Evolutionary conservation across 208 protist species (phyloP).

Genomic region (Leishmania major): DNA sequence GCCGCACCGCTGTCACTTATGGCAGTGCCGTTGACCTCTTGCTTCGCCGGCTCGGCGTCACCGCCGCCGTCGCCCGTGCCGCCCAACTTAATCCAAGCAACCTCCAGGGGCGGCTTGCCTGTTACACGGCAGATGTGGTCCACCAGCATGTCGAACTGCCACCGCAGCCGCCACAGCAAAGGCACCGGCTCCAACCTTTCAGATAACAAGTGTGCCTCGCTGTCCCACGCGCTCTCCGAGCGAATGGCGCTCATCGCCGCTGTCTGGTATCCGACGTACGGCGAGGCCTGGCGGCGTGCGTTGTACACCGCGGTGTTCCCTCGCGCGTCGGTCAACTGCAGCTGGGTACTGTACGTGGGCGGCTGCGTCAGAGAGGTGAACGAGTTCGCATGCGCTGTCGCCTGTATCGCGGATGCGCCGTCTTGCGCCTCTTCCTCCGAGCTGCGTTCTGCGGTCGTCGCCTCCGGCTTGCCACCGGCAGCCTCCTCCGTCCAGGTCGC

Average conservation of each 20-base stretch:
- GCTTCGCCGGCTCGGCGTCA: not conserved
- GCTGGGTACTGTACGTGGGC: constrained; percentile 21
- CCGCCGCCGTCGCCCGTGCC: constrained; percentile 4
- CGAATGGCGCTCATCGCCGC: constrained; percentile 52
- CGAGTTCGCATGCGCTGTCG: not conserved
- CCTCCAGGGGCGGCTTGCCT: constrained; percentile 24
- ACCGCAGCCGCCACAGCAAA: constrained; percentile 75
- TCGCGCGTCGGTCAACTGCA: constrained; percentile 21
- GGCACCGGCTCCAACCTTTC: constrained; percentile 37
- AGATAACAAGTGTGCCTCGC: constrained; percentile 28
- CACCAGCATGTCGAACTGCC: constrained; percentile 81
- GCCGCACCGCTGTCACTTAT: not conserved
- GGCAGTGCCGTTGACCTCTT: constrained; percentile 4
- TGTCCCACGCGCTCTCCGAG: constrained; percentile 35
- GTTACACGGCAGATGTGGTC: constrained; percentile 41
- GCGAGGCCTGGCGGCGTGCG: constrained; percentile 53
- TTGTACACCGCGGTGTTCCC: constrained; percentile 26
- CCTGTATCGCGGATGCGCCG: not conserved
- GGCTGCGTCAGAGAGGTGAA: constrained; percentile 13
- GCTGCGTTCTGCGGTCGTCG: not conserved
- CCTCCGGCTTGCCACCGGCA: not conserved
- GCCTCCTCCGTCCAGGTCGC: constrained; percentile 18
- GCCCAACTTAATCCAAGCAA: constrained; percentile 28
- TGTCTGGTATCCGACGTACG: constrained; percentile 56
- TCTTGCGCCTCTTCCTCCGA: not conserved